Conservation (phyloP, 768 basidiomycete genomes). For the Panaeolus cyanescens region DNA sequence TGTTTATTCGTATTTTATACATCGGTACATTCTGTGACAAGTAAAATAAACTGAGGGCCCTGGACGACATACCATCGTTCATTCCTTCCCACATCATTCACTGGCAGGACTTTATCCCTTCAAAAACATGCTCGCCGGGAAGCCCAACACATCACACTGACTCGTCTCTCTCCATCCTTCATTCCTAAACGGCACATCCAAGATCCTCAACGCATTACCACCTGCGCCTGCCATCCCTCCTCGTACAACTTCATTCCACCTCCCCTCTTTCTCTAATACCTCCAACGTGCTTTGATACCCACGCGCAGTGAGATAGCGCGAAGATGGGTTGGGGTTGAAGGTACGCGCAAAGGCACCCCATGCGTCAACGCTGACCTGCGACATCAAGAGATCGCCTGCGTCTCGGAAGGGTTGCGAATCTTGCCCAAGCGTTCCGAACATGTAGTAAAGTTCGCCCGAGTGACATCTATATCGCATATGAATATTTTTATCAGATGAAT, state of each 20-base stretch:
- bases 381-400: slow-evolving; percentile 43
- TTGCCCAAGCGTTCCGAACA: slow-evolving; percentile 39
- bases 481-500: slow-evolving; percentile 21
- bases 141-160: slow-evolving; percentile 41
- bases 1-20: no score
- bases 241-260: slow-evolving; percentile 26
- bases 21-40: no score
- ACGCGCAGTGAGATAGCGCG: slow-evolving; percentile 40
- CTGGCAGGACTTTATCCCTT: no score
- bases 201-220: slow-evolving; percentile 30
- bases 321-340: slow-evolving; percentile 47
- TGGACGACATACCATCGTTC: no score
- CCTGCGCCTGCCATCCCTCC: slow-evolving; percentile 25
- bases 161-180: slow-evolving; percentile 32
- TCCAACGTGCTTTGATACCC: slow-evolving; percentile 38
- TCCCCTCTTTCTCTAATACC: slow-evolving; percentile 26
- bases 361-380: slow-evolving; percentile 42
- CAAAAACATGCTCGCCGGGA: slow-evolving; percentile 20
- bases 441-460: slow-evolving; percentile 31
- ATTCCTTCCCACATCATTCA: no score
- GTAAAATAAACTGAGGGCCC: no score
- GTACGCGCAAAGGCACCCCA: slow-evolving; percentile 52
- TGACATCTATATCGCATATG: slow-evolving; percentile 26
- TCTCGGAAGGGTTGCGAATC: slow-evolving; percentile 44
- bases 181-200: slow-evolving; percentile 34